These are phyloP conservation scores for Fonsecaea pedrosoi DNA, from an alignment of 2,329 filamentous ascomycete genomes.

Conservation along the genomic window DNA sequence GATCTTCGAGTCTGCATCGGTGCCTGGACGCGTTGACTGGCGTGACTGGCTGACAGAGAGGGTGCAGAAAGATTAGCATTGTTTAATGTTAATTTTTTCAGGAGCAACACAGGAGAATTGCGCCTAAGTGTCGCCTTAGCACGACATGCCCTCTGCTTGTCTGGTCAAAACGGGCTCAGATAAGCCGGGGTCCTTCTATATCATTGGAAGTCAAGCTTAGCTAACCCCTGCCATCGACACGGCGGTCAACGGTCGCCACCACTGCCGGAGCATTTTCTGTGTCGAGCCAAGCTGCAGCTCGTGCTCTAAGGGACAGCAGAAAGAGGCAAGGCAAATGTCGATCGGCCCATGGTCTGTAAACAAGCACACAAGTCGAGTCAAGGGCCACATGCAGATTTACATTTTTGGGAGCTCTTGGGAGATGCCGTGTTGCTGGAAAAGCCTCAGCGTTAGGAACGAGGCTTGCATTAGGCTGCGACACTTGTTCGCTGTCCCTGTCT, in stretches of 20 bases:
- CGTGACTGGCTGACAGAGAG: background rate
- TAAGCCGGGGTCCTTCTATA: background rate
- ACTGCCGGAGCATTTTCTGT: slow-evolving; percentile 6
- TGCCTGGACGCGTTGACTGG: slow-evolving; percentile 1
- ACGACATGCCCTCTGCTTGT: background rate
- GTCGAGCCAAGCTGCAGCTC: slow-evolving; percentile 1
- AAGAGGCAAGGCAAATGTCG: background rate
- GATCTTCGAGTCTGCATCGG: background rate
- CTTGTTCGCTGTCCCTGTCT: slow-evolving; percentile 8
- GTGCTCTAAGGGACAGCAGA: background rate
- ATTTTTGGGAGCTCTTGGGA: slow-evolving; percentile 12
- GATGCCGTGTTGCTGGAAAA: slow-evolving; percentile 5
- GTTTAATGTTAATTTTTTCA: background rate
- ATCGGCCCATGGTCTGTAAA: background rate
- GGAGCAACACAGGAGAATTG: background rate
- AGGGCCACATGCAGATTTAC: background rate
- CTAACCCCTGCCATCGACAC: background rate
- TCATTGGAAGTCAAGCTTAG: background rate
- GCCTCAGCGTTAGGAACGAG: slow-evolving; percentile 4
- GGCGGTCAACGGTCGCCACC: slow-evolving; percentile 1
- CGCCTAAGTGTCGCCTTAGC: background rate
- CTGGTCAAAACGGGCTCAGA: background rate
- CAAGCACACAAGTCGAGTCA: background rate
- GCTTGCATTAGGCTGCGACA: slow-evolving; percentile 19
- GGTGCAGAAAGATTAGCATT: background rate